These are phyloP conservation scores for Trichosporon sp. DNA, from an alignment of 1,284 basidiomycete genomes.

Conservation along the genomic window DNA sequence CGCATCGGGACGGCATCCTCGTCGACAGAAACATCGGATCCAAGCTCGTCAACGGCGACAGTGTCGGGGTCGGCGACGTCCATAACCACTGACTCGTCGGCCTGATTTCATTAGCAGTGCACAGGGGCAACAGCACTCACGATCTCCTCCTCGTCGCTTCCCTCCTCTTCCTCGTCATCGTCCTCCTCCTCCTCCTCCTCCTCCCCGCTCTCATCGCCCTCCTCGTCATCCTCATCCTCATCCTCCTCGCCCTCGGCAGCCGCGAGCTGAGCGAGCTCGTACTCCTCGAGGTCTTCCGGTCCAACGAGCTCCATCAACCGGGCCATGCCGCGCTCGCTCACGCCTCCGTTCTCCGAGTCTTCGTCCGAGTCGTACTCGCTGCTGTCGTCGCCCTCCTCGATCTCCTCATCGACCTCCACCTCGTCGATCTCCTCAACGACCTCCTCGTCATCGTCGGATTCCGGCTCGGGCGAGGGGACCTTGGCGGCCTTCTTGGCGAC, in stretches of 20 bases:
- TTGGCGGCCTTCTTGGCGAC: slow-evolving; percentile 12
- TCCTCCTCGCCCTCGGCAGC: slow-evolving; percentile 26
- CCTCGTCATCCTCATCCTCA: slow-evolving; percentile 67
- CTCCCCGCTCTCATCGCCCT: slow-evolving; percentile 60
- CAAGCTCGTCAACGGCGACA: slow-evolving; percentile 65
- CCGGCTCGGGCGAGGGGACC: slow-evolving; percentile 11
- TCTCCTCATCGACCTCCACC: slow-evolving; percentile 19
- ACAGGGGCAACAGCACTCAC: neutral
- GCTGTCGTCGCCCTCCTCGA: slow-evolving; percentile 30
- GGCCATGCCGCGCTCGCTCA: slow-evolving; percentile 74
- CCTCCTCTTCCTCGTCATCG: slow-evolving; percentile 53
- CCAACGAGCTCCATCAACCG: slow-evolving; percentile 60
- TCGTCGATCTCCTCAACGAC: slow-evolving; percentile 6
- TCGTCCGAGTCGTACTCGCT: slow-evolving; percentile 52
- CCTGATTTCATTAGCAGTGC: slow-evolving; percentile 3
- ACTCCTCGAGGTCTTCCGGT: slow-evolving; percentile 49
- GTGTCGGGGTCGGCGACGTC: slow-evolving; percentile 50
- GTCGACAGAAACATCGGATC: slow-evolving; percentile 58
- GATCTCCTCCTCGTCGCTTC: slow-evolving; percentile 48
- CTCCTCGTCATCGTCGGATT: slow-evolving; percentile 7
- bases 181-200: slow-evolving; percentile 58
- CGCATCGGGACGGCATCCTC: slow-evolving; percentile 70
- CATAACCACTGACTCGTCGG: slow-evolving; percentile 43
- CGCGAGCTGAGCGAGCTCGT: slow-evolving; percentile 30
- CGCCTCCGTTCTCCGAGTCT: slow-evolving; percentile 70